Base-by-base conservation (phyloP, 352 stramenopile species). In the Globisporangium paroecandrum region DNA sequence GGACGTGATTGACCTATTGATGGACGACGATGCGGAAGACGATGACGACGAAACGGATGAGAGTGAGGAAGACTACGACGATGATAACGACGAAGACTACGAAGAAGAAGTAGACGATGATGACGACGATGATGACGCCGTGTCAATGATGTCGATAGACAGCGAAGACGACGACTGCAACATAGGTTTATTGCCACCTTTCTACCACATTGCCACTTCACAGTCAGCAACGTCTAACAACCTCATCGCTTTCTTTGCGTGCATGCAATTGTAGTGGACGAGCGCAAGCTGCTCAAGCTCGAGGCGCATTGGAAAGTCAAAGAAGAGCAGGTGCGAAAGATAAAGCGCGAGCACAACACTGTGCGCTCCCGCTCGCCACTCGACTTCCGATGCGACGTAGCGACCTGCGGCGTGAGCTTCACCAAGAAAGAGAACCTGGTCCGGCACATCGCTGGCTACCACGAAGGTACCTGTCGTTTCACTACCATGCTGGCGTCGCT, bases 361-460 rank as follows among this genome's bases (percentile, higher is more conserved):
- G 15, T 27, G 47, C 34, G 24, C 22, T 64, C 58, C 20, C 60
- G 57, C 27, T 25, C 46, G 7, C 20, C 25, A 24, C 25, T 63
- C 22, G 41, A 62, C 8, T 70, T 70, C 12, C n/a, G 3, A 9
- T 73, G 68, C 58, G 29, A 18, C 29, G 34, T 70, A 32, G n/a
- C 5, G 13, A 73, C 64, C 2, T 75, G 69, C 59, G 53, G 34
- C 1, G 43, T 32, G n/a, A 67, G 41, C 12, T 75, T 75, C 27
- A 65, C 36, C 22, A 51, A 56, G 25, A 62, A 69, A 25, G 36
- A 62, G 6, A 49, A 72, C 27, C 53, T 72, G 24, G 58, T 62
- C 2, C 59, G 61, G 41, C 69, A 75, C 27, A 27, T 58, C 25
- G 34, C 56, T 13, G 65, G 66, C 10, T 75, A 64, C 43, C 69